Evolutionary conservation across 2,329 filamentous ascomycete species (phyloP), one percentile per base, ranked within the genome.

Genomic region (Trichoderma oligosporum): DNA sequence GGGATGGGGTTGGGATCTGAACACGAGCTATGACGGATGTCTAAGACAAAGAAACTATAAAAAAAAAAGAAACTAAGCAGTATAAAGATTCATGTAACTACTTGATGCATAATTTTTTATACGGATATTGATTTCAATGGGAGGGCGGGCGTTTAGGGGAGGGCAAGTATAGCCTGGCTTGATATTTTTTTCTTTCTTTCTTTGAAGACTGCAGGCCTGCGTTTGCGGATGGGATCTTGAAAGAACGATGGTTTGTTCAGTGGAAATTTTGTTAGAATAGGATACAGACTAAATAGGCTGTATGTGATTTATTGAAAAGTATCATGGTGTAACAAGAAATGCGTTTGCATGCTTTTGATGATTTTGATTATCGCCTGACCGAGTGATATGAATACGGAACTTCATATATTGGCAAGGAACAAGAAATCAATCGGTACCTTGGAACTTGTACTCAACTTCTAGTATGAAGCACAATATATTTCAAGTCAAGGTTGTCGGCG

Each of bases 1-100:
- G 60, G 24, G 61, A 64, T 70, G 67, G 69, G 70, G 70, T 71
- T 63, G 65, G n/a, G 61, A 59, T 65, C 59, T 58, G 42, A 58
- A 64, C 48, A 63, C 60, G 63, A 64, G 61, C 61, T 62, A 65
- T 55, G 63, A 64, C 45, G 58, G 53, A 63, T 62, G 61, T 61
- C 51, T 56, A 29, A 11, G 36, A 52, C 48, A 51, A 59, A 16
- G 9, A 16, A 29, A 14, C 3, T 4, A 44, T 12, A 31, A 31
- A 38, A 38, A 38, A 38, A 20, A 20, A n/a, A 38, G 35, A 16
- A 33, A 20, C 27, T 27, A 29, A 14, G 7, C 4, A 20, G 14
- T 33, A 58, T 14, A 56, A 44, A 39, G 22, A 33, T 56, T 51
- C 31, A 57, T 59, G 57, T 57, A 57, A 33, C 45, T 57, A 59